Evolutionary conservation across 192 early-diverging fungal genomes (phyloP), one percentile per base, ranked within the genome.

Genomic region (Haplosporangium gracile): DNA sequence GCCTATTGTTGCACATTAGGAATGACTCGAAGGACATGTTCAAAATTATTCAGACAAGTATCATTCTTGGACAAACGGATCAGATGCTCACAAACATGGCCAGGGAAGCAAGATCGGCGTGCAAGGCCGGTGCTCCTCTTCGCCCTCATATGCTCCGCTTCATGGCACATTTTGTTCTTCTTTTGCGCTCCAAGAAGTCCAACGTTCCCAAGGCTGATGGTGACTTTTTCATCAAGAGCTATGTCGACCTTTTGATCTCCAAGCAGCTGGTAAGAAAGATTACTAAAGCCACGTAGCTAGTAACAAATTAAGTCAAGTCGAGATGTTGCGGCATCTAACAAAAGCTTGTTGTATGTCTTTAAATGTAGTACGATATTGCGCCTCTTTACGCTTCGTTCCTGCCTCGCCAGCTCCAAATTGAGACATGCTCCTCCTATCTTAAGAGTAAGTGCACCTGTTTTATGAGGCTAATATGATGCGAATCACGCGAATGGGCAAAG

Each of bases 151-250:
- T 95, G 63, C 80, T 97, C 55, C 94, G 95, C 22, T 91, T 97
- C 73, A 82, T 95, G 55, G 90, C 93, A 1, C 95, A 97, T 74
- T 88, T 93, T 11, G 89, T 94, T 7, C 84, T 96, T n/a, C 83
- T 92, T 24, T 74, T 96, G n/a, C 93, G 92, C 9, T 87, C 89
- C 22, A 88, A 92, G n/a, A 90, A 90, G 7, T 87, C 91, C 38
- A 76, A 70, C 39, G 79, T 90, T 42, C 90, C 92, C 0, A 77
- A 69, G n/a, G 79, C 80, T 3, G 85, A 82, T 9, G 90, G 92
- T 22, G 89, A 93, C 77, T 82, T 47, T 29, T 88, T 93, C 34
- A 87, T 96, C 49, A 83, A 89, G 40, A 73, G 74, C 26, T 96
- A 94, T 75, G 89, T 94, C 55, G 90, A 86, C 32, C 77, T 74